Base-by-base conservation (phyloP, 1,284 basidiomycete genomes). In the Puccinia novopanici region DNA sequence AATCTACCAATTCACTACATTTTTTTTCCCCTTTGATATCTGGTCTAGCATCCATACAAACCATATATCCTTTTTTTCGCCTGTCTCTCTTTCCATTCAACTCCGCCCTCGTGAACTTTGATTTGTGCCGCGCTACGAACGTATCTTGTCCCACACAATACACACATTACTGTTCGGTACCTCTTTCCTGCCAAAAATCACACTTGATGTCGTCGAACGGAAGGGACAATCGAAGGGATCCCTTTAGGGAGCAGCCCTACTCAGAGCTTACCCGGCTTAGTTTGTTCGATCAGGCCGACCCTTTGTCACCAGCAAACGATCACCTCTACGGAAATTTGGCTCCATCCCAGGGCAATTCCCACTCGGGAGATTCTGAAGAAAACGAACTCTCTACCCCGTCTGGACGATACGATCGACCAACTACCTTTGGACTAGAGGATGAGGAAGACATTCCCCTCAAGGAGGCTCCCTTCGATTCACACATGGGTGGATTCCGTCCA, bases 361-460 rank as follows among this genome's bases (percentile, higher is more conserved):
- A 57, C 27, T 75, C 74, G 24, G 55, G 40, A 13, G 74, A 50
- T n/a, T 75, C 74, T 42, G 57, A 63, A 12, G 73, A 75, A 45
- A 45, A 63, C 59, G 74, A 75, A 27, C 30, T 75, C 63, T 63
- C 74, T 2, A 75, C 74, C 22, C 74, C 74, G 40, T n/a, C 74
- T 0, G 57, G 24, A 48, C 40, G 50, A 63, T 75, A 50, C 34
- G 74, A 75, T 19, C 9, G 57, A 8, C 45, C 57, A 12, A 30
- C 48, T 8, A 15, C 50, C 54, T 73, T 59, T 37, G 19, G 30
- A 19, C 30, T 45, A 15, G 24, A 61, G 12, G 59, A 75, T 19
- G 57, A 61, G 9, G 74, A 75, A 52, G 74, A 24, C 9, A 45
- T 65, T 45, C 74, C 74, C 17, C 61, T 75, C 42, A 75, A 75